A percentile compares a stretch with the other conserved stretches of the same genome.
Evolutionary conservation across 1,139 yeast species (phyloP).

Genomic region (Saccharomyces hybrid): DNA sequence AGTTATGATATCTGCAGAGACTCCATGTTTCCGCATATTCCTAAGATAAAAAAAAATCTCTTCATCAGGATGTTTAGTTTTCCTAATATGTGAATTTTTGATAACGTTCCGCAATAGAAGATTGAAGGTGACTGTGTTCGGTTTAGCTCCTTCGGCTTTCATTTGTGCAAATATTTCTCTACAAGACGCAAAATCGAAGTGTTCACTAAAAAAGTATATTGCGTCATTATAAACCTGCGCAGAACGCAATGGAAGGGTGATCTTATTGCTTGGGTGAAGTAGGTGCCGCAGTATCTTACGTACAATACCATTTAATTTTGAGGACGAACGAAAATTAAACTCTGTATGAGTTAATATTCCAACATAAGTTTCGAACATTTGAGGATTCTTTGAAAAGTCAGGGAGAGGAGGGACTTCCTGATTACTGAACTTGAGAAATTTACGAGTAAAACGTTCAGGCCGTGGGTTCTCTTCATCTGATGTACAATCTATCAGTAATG

Average conservation of each 20-base stretch:
- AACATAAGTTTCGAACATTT: slow-evolving; percentile 30
- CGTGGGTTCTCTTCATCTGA: slow-evolving; percentile 4
- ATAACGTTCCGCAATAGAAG: slow-evolving; percentile 30
- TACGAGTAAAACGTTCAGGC: slow-evolving; percentile 8
- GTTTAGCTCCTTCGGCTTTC: slow-evolving; percentile 31
- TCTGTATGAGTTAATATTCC: slow-evolving; percentile 33
- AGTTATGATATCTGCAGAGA: slow-evolving; percentile 35
- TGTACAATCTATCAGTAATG: slow-evolving; percentile 18
- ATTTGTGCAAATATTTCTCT: slow-evolving; percentile 38
- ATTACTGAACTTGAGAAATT: slow-evolving; percentile 9
- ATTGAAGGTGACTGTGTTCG: slow-evolving; percentile 41
- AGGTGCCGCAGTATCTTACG: slow-evolving; percentile 35
- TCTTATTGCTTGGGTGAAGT: slow-evolving; percentile 36
- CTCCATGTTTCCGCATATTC: slow-evolving; percentile 29
- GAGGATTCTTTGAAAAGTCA: slow-evolving; percentile 22
- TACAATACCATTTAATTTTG: slow-evolving; percentile 32
- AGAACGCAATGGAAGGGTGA: slow-evolving; percentile 32
- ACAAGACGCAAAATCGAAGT: slow-evolving; percentile 38
- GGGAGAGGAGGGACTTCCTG: slow-evolving; percentile 34
- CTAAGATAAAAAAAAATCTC: slow-evolving; percentile 32
- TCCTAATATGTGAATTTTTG: slow-evolving; percentile 26
- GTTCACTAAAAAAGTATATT: slow-evolving; percentile 36
- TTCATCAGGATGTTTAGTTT: slow-evolving; percentile 25
- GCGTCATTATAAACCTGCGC: slow-evolving; percentile 39
- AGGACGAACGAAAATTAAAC: slow-evolving; percentile 31